Conservation (phyloP, 225 moss, liverwort and hornwort genomes). For the Polytrichum formosum region DNA sequence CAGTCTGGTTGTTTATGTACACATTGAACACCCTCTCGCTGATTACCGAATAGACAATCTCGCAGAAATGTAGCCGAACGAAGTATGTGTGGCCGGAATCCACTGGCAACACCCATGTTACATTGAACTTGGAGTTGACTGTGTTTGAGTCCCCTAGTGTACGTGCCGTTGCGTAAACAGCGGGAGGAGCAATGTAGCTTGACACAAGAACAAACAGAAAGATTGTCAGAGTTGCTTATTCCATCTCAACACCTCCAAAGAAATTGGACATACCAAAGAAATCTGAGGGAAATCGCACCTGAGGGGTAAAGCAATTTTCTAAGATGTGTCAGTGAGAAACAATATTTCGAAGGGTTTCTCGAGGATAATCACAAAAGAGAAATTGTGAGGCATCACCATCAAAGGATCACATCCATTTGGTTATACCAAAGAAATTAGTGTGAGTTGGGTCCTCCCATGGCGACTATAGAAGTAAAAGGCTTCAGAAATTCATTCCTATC, state of each 20-base stretch:
- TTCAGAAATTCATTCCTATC: too few relatives aligned
- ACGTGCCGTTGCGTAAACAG: slow-evolving; percentile 70
- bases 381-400: too few relatives aligned
- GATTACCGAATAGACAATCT: slow-evolving; percentile 1
- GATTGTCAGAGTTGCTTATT: background rate
- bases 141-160: slow-evolving; percentile 36
- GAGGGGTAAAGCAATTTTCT: too few relatives aligned
- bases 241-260: background rate
- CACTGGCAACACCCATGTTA: slow-evolving; percentile 64
- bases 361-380: too few relatives aligned
- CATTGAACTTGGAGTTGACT: slow-evolving; percentile 39
- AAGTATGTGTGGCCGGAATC: slow-evolving; percentile 65
- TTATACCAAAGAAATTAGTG: too few relatives aligned
- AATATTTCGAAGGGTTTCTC: too few relatives aligned
- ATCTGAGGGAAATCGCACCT: too few relatives aligned
- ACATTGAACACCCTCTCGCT: slow-evolving; percentile 67
- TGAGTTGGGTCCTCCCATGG: too few relatives aligned
- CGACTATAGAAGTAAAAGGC: too few relatives aligned
- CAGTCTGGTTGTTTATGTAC: slow-evolving; percentile 68
- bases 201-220: slow-evolving; percentile 2
- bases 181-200: slow-evolving; percentile 60
- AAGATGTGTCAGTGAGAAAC: too few relatives aligned
- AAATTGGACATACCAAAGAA: background rate
- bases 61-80: slow-evolving; percentile 77
- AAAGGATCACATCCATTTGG: too few relatives aligned